Conservation (phyloP, 2,329 filamentous ascomycete species). For the Fusarium verrucosum region DNA sequence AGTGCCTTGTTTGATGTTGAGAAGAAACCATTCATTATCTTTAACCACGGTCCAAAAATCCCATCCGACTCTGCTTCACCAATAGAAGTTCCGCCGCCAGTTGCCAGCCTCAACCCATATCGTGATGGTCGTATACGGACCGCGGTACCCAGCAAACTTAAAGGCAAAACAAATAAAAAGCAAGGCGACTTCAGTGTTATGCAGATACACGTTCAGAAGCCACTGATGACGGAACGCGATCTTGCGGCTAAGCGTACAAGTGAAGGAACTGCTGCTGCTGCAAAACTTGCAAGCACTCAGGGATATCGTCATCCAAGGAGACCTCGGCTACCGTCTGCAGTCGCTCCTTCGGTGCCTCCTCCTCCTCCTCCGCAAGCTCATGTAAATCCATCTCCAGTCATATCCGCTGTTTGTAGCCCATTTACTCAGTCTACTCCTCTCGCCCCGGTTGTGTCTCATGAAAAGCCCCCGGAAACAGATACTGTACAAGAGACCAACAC, state of each 20-base stretch:
- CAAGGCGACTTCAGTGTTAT: slow-evolving; percentile 71
- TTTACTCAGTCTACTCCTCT: slow-evolving; percentile 3
- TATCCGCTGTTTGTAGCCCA: neutral
- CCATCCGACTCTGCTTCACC: neutral
- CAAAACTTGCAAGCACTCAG: slow-evolving; percentile 63
- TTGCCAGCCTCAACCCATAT: slow-evolving; percentile 34
- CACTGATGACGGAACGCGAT: slow-evolving; percentile 59
- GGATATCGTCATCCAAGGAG: slow-evolving; percentile 62
- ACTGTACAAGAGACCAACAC: neutral
- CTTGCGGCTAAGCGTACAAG: slow-evolving; percentile 69
- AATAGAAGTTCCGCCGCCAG: neutral
- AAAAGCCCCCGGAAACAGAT: neutral
- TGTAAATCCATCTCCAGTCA: neutral
- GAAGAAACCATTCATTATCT: slow-evolving; percentile 8
- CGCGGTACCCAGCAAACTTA: slow-evolving; percentile 69
- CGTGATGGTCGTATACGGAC: slow-evolving; percentile 56
- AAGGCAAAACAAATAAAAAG: slow-evolving; percentile 64
- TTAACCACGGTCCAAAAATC: neutral
- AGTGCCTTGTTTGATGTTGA: slow-evolving; percentile 16
- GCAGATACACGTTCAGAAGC: slow-evolving; percentile 64
- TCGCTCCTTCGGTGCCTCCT: neutral
- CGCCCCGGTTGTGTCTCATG: neutral
- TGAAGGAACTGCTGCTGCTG: slow-evolving; percentile 67
- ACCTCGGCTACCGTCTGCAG: slow-evolving; percentile 50
- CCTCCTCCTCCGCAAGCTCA: neutral